These are phyloP conservation scores for Bipolaris bicolor DNA, from an alignment of 2,329 filamentous ascomycete species.

Conservation along the genomic window DNA sequence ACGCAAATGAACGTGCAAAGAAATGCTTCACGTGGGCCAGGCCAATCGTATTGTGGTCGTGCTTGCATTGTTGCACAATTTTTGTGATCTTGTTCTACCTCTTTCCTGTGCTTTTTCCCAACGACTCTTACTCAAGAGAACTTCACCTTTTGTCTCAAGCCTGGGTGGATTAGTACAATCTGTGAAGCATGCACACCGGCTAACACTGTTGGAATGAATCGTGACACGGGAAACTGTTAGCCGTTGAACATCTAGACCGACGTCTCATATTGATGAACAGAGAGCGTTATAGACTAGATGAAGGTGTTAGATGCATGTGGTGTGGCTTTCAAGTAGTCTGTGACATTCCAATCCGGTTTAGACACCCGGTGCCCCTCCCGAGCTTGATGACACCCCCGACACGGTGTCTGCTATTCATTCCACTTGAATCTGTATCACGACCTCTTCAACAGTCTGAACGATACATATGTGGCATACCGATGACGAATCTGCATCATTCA, in stretches of 20 bases:
- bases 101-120: neutral
- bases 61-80: conserved; percentile 8
- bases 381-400: conserved; percentile 1
- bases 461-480: neutral
- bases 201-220: neutral
- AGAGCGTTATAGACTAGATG: neutral
- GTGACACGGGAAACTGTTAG: neutral
- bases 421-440: neutral
- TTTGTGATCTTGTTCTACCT: conserved; percentile 5
- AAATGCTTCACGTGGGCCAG: conserved; percentile 6
- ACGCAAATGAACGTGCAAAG: conserved; percentile 2
- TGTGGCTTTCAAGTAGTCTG: neutral
- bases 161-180: neutral
- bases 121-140: neutral
- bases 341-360: conserved; percentile 2
- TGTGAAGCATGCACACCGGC: neutral
- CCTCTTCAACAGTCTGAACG: neutral
- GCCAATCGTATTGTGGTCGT: conserved; percentile 19
- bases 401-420: neutral
- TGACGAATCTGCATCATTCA: neutral
- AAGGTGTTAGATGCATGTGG: neutral
- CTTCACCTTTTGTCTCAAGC: neutral
- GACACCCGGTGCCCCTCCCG: neutral
- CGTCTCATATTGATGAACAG: conserved; percentile 6
- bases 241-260: conserved; percentile 2